Evolutionary conservation across 345 rosid species (phyloP), one percentile per base, ranked within the genome.

Genomic region (Geranium rotundifolium): DNA sequence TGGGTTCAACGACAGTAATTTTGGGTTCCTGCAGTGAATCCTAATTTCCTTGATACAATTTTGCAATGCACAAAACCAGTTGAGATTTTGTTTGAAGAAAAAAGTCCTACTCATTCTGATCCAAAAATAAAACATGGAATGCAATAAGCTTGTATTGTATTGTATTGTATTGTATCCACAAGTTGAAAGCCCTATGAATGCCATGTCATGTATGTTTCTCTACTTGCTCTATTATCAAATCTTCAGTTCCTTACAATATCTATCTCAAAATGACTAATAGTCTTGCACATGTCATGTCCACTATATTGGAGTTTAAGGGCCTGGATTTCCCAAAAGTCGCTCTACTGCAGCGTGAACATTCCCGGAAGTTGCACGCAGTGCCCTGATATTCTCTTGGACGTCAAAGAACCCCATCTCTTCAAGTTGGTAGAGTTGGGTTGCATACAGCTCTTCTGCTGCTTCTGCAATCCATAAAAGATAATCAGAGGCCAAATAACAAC

Each of bases 321-420:
- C 95, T 4, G 73, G 60, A 71, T 84, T 90, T 27, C 95, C 95
- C 77, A 90, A 73, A 62, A 90, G 95, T 18, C 90, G 88, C 78
- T 90, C 97, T 20, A 87, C 90, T 4, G 95, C 97, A 57, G 95
- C 97, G 57, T 90, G 84, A 20, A 90, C 92, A 46, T 87, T 90
- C 18, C 97, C 97, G 17, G 84, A 79, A 13, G 92, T 84, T 39
- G 95, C 95, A 59, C 80, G 77, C 57, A 90, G 76, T 1, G 95
- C 95, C 56, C 90, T 75, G 68, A 90, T 85, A 74, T 90, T 90
- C 80, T 90, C 97, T 71, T 81, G 89, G 14, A 86, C 77, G 76
- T 87, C 92, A 18, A 71, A 82, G 80, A 90, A 87, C 29, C 97
- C 97, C 97, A 34, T 34, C 41, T 34, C 41, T 34, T 34, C 7